These are phyloP conservation scores for Claviceps spartinae DNA, from an alignment of 2,329 filamentous ascomycete genomes.

Conservation along the genomic window DNA sequence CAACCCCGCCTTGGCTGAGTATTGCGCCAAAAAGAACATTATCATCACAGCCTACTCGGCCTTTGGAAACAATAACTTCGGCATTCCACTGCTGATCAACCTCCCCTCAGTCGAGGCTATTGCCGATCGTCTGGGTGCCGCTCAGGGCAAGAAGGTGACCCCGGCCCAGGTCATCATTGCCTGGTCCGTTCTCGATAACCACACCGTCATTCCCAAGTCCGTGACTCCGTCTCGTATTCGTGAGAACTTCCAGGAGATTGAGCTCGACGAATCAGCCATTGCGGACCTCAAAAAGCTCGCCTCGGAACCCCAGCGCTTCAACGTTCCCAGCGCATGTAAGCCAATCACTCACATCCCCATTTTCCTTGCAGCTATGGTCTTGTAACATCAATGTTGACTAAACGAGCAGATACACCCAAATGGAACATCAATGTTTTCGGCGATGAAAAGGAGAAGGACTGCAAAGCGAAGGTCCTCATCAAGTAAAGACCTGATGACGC, in stretches of 20 bases:
- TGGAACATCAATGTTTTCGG: conserved; percentile 45
- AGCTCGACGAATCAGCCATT: conserved; percentile 45
- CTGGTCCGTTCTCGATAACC: conserved; percentile 46
- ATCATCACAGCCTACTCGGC: conserved; percentile 53
- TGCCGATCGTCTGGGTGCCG: conserved; percentile 30
- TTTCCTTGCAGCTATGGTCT: not conserved
- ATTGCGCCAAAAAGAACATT: conserved; percentile 49
- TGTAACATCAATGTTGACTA: conserved; percentile 3
- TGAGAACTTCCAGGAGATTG: conserved; percentile 55
- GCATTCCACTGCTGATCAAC: conserved; percentile 41
- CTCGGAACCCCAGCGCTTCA: conserved; percentile 32
- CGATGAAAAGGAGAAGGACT: conserved; percentile 37
- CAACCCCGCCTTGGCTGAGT: conserved; percentile 41
- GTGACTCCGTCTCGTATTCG: conserved; percentile 54
- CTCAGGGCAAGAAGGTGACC: conserved; percentile 24
- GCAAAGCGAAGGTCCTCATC: conserved; percentile 32
- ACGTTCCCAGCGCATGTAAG: conserved; percentile 30
- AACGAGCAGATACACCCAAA: conserved; percentile 29
- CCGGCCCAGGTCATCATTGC: conserved; percentile 37
- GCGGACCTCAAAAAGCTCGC: conserved; percentile 49
- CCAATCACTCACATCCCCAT: not conserved
- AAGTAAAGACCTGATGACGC: conserved; percentile 9
- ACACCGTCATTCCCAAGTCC: conserved; percentile 63
- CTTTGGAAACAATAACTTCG: conserved; percentile 32
- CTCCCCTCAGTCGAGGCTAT: conserved; percentile 40